Evolutionary conservation across 371 early-diverging fungal species (phyloP).

Genomic region (Haplosporangium sp.): DNA sequence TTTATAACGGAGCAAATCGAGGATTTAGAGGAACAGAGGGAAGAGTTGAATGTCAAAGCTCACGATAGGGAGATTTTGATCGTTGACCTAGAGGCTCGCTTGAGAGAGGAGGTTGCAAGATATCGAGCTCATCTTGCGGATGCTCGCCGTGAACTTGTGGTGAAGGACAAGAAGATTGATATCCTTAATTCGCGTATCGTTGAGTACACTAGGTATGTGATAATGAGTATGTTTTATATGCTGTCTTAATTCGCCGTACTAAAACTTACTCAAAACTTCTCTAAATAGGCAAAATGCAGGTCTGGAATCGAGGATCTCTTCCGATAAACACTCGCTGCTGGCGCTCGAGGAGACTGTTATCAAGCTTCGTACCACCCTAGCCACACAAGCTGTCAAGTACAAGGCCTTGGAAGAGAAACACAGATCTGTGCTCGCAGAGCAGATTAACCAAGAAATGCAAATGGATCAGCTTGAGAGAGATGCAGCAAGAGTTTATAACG

Average conservation of each 20-base stretch:
- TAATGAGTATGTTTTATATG: too few relatives aligned
- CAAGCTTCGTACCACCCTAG: constrained; percentile 10
- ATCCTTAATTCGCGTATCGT: constrained; percentile 16
- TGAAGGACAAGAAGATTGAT: constrained; percentile 21
- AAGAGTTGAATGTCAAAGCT: constrained; percentile 5
- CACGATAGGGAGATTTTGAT: constrained; percentile 10
- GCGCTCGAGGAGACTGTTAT: constrained; percentile 13
- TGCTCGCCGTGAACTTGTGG: constrained; percentile 9
- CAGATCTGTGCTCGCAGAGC: background rate
- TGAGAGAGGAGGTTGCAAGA: constrained; percentile 2
- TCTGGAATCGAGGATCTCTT: background rate
- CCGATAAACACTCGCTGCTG: constrained; percentile 11
- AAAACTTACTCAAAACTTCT: background rate
- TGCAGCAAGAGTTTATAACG: background rate
- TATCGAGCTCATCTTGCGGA: constrained; percentile 17
- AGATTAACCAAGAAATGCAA: constrained; percentile 21
- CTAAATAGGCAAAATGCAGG: background rate
- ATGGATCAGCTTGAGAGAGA: constrained; percentile 17
- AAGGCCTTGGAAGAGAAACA: constrained; percentile 24
- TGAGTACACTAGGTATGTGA: constrained; percentile 15
- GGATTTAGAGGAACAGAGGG: constrained; percentile 1
- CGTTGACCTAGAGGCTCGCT: constrained; percentile 5
- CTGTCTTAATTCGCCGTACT: too few relatives aligned
- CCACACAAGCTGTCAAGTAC: constrained; percentile 22
- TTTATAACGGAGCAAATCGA: constrained; percentile 15